These are phyloP conservation scores for Rhodotorula babjevae DNA, from an alignment of 768 basidiomycete genomes.

Conservation along the genomic window DNA sequence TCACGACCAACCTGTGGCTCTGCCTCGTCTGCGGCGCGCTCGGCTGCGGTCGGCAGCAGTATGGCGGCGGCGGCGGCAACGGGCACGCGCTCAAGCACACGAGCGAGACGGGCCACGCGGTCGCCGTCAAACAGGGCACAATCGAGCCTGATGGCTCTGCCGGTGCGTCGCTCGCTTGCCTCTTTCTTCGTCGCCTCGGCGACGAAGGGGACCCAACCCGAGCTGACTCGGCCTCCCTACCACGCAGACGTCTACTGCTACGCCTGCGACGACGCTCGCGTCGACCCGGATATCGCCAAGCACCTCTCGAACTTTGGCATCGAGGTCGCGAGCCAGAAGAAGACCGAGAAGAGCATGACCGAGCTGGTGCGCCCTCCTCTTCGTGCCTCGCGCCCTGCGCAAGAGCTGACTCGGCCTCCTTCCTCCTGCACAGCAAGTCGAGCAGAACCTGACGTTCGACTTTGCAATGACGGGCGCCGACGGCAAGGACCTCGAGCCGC, in stretches of 20 bases:
- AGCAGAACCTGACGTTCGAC: slow-evolving; percentile 90
- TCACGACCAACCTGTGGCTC: slow-evolving; percentile 90
- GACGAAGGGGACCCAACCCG: neutral
- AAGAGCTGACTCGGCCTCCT: neutral
- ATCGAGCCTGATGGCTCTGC: slow-evolving; percentile 91
- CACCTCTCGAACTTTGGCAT: slow-evolving; percentile 84
- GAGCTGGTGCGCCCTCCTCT: slow-evolving; percentile 65
- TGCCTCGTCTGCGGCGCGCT: slow-evolving; percentile 86
- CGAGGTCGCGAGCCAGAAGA: slow-evolving; percentile 69
- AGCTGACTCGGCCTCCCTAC: neutral
- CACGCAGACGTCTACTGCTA: slow-evolving; percentile 88
- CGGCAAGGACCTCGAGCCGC: slow-evolving; percentile 77
- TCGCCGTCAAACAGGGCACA: slow-evolving; percentile 90
- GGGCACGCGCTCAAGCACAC: slow-evolving; percentile 83
- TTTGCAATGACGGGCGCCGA: slow-evolving; percentile 83
- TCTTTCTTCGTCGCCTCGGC: neutral
- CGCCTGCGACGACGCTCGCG: slow-evolving; percentile 71
- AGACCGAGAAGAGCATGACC: slow-evolving; percentile 95
- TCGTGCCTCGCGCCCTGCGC: too few relatives aligned
- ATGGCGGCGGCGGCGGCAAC: slow-evolving; percentile 60
- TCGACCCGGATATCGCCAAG: slow-evolving; percentile 66
- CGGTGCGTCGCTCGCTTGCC: slow-evolving; percentile 55
- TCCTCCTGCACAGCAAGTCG: slow-evolving; percentile 65
- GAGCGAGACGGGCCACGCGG: slow-evolving; percentile 63
- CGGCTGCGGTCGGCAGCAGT: slow-evolving; percentile 82